Evolutionary conservation across 2,329 filamentous ascomycete species (phyloP).

Genomic region (Claviceps digitariae): DNA sequence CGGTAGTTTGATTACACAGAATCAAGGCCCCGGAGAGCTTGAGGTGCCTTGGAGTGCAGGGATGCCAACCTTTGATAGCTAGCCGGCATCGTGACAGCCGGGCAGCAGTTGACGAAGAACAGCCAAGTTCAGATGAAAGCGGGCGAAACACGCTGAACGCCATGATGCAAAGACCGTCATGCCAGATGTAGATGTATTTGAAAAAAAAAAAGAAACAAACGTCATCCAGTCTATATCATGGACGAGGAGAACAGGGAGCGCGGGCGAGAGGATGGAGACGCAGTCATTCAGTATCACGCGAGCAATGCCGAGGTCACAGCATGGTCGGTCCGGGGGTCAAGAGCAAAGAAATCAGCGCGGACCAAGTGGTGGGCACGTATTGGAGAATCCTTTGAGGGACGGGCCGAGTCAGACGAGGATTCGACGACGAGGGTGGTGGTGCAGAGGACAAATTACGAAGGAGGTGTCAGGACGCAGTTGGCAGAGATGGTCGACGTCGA

Average conservation of each 20-base stretch:
- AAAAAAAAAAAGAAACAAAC: background rate
- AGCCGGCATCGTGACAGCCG: conserved; percentile 14
- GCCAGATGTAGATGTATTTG: conserved; percentile 9
- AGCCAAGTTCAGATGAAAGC: conserved; percentile 19
- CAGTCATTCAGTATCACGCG: background rate
- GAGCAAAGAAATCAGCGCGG: background rate
- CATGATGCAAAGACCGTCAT: conserved; percentile 20
- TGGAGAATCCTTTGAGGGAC: background rate
- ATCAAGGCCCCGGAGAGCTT: background rate
- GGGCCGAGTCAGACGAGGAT: background rate
- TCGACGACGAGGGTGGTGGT: background rate
- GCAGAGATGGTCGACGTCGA: background rate
- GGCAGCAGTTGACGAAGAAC: conserved; percentile 11
- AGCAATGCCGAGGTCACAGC: background rate
- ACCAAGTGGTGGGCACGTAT: background rate
- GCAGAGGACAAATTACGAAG: background rate
- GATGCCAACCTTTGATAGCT: conserved; percentile 11
- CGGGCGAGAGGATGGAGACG: background rate
- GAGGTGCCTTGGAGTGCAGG: background rate
- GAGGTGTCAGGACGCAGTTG: background rate
- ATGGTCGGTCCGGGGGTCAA: background rate
- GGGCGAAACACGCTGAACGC: conserved; percentile 21
- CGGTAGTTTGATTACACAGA: background rate
- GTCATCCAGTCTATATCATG: background rate
- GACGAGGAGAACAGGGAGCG: background rate